These are phyloP conservation scores for Acacia crassicarpa DNA, from an alignment of 306 rosid species.

Conservation along the genomic window DNA sequence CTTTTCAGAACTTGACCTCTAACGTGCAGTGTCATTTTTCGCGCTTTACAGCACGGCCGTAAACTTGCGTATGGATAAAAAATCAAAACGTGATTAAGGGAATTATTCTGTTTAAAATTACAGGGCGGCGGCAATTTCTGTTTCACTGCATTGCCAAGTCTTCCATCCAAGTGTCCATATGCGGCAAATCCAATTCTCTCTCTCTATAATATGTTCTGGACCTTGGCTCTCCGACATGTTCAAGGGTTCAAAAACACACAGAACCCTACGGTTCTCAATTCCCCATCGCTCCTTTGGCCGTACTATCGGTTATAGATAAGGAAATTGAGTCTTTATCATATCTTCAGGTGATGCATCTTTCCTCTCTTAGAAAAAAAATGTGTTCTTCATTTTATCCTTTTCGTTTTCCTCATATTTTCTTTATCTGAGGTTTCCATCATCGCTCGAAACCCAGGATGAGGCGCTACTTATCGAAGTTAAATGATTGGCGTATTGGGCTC, in stretches of 20 bases:
- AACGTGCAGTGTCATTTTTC: too few relatives aligned
- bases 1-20: too few relatives aligned
- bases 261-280: background rate
- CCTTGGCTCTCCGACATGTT: background rate
- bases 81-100: background rate
- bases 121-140: background rate
- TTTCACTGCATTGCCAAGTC: background rate
- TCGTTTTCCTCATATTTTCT: background rate
- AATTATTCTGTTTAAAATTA: background rate
- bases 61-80: background rate
- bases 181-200: background rate
- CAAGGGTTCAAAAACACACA: background rate
- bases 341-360: background rate
- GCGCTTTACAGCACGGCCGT: too few relatives aligned
- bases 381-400: background rate
- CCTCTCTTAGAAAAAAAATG: background rate
- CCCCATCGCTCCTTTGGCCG: background rate
- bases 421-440: background rate
- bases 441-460: constrained; percentile 29
- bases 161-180: background rate
- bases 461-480: constrained; percentile 21
- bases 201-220: background rate
- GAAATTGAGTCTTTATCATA: background rate
- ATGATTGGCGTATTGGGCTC: constrained; percentile 30
- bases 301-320: background rate